Evolutionary conservation across 1,139 yeast species (phyloP).

Genomic region (Lodderomyces metapsilosis): DNA sequence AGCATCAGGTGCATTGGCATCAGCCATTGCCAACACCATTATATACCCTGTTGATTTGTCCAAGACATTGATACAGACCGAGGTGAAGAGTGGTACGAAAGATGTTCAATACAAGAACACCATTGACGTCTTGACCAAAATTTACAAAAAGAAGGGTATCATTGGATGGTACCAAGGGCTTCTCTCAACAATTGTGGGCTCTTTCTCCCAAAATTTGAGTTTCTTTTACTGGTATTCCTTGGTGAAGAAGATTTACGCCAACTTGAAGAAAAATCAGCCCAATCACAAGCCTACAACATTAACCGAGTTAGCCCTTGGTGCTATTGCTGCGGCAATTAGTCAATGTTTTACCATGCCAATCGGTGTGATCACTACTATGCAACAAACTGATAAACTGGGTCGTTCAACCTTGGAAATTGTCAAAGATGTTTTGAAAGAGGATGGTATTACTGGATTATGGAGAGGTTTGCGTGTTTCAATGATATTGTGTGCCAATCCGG

Average conservation of each 20-base stretch:
- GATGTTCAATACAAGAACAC: slow-evolving; percentile 53
- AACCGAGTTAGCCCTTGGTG: slow-evolving; percentile 76
- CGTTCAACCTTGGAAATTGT: slow-evolving; percentile 48
- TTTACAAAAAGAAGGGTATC: slow-evolving; percentile 61
- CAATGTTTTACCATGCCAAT: slow-evolving; percentile 84
- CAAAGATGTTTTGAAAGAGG: slow-evolving; percentile 58
- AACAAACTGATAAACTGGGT: slow-evolving; percentile 59
- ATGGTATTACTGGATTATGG: slow-evolving; percentile 78
- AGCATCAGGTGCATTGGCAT: slow-evolving; percentile 81
- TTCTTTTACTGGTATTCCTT: slow-evolving; percentile 87
- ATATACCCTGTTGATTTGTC: slow-evolving; percentile 75
- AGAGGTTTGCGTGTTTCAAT: slow-evolving; percentile 79
- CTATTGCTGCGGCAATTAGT: slow-evolving; percentile 81
- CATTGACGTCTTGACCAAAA: slow-evolving; percentile 60
- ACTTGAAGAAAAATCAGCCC: slow-evolving; percentile 37
- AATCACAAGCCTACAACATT: slow-evolving; percentile 53
- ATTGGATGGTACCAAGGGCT: slow-evolving; percentile 76
- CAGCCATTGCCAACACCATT: slow-evolving; percentile 75
- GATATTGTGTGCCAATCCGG: slow-evolving; percentile 78
- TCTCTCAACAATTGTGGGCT: slow-evolving; percentile 65
- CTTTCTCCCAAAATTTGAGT: slow-evolving; percentile 78
- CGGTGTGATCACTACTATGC: slow-evolving; percentile 79
- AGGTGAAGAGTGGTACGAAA: slow-evolving; percentile 34
- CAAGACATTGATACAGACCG: slow-evolving; percentile 74
- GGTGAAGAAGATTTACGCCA: slow-evolving; percentile 59